Evolutionary conservation across 345 rosid genomes (phyloP).

Genomic region (Gossypium longicalyx): DNA sequence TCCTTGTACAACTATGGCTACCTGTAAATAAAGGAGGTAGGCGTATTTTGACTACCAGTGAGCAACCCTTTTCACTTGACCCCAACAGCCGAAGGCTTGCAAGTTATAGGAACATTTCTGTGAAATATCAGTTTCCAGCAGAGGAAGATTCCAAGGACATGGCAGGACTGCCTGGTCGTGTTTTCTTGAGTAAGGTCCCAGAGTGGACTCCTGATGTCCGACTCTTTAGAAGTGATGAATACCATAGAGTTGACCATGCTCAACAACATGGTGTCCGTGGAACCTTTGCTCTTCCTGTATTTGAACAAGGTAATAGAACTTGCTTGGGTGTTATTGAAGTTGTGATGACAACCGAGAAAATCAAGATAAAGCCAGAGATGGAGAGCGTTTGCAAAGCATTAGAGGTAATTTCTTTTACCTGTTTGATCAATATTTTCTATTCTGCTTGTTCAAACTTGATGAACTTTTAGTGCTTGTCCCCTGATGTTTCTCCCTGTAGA

Average conservation of each 20-base stretch:
- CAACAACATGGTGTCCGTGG: constrained; percentile 71
- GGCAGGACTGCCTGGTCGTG: constrained; percentile 79
- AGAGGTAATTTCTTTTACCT: constrained; percentile 48
- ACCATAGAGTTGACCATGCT: constrained; percentile 64
- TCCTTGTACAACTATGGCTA: constrained; percentile 79
- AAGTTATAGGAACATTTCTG: constrained; percentile 71
- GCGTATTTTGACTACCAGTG: constrained; percentile 55
- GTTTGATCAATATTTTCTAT: not conserved
- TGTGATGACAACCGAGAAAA: constrained; percentile 53
- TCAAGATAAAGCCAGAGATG: constrained; percentile 62
- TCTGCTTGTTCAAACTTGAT: not conserved
- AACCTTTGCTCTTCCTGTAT: constrained; percentile 83
- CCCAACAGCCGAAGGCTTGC: constrained; percentile 55
- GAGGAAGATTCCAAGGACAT: constrained; percentile 60
- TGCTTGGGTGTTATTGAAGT: constrained; percentile 42
- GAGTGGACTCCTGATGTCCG: constrained; percentile 97
- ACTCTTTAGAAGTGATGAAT: constrained; percentile 81
- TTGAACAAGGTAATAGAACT: constrained; percentile 72
- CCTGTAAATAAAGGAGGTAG: constrained; percentile 69
- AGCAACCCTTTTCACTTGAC: constrained; percentile 64
- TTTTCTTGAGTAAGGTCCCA: constrained; percentile 73
- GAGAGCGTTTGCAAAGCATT: constrained; percentile 82
- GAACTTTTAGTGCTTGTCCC: not conserved
- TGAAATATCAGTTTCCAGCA: constrained; percentile 65
- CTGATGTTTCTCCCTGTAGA: no score